Conservation (phyloP, 352 stramenopile genomes). For the Plasmopara muralis region DNA sequence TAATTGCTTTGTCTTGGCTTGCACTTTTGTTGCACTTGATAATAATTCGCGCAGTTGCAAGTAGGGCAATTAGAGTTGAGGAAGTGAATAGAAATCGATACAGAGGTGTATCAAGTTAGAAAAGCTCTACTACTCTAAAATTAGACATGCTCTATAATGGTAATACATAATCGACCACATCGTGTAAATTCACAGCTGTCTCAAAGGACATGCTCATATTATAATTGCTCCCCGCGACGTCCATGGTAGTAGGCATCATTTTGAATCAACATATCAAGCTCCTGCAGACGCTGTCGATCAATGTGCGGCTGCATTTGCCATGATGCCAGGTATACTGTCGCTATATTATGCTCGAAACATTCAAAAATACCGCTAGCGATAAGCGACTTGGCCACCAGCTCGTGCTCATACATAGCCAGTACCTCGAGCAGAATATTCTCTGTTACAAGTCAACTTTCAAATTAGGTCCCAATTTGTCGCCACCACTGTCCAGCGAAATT, state of each 20-base stretch:
- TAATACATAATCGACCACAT: too few relatives aligned
- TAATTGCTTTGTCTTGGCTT: too few relatives aligned
- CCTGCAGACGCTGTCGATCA: constrained; percentile 49
- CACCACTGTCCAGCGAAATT: not conserved
- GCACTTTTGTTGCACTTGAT: too few relatives aligned
- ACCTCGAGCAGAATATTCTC: constrained; percentile 58
- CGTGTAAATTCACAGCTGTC: not conserved
- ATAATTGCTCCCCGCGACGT: not conserved
- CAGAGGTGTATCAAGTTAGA: too few relatives aligned
- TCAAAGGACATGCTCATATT: too few relatives aligned
- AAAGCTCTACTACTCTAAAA: too few relatives aligned
- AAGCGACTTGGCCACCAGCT: constrained; percentile 72
- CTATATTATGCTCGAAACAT: constrained; percentile 54
- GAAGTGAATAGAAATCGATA: too few relatives aligned
- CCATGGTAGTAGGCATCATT: constrained; percentile 51
- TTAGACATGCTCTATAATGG: too few relatives aligned
- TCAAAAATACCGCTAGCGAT: constrained; percentile 66
- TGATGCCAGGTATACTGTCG: constrained; percentile 71
- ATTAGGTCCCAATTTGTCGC: constrained; percentile 7
- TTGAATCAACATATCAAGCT: constrained; percentile 55
- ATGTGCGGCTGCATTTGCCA: constrained; percentile 86
- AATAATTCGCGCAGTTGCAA: too few relatives aligned
- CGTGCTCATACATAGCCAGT: constrained; percentile 68
- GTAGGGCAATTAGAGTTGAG: too few relatives aligned
- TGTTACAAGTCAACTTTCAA: constrained; percentile 13